A percentile compares a stretch with the other conserved stretches of the same genome.
phyloP scores from a whole-genome alignment of 768 basidiomycete species.

The Dictyophora rubrovolvata region DNA sequence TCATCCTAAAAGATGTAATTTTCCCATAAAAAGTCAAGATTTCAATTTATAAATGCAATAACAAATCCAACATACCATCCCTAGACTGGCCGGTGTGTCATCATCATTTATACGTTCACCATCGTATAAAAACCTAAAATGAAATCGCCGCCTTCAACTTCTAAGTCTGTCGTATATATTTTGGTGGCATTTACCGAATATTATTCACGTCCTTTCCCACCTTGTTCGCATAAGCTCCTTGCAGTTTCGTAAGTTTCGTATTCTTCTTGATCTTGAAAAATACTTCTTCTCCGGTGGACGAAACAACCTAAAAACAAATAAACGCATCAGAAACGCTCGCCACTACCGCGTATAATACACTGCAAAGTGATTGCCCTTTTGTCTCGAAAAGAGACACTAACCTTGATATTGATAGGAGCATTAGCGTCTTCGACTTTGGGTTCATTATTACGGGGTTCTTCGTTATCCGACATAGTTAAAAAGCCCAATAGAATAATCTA shows the following conservation, averaged over 20 bases:
- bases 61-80: slow-evolving; percentile 53
- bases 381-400: slow-evolving; percentile 21
- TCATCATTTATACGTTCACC: slow-evolving; percentile 78
- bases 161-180: background rate
- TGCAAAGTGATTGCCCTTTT: background rate
- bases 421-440: slow-evolving; percentile 48
- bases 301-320: slow-evolving; percentile 46
- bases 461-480: slow-evolving; percentile 44
- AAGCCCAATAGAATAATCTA: background rate
- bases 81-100: slow-evolving; percentile 75
- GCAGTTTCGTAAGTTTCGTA: slow-evolving; percentile 86
- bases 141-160: background rate
- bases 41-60: background rate
- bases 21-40: background rate
- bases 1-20: slow-evolving; percentile 22
- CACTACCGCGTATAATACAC: background rate
- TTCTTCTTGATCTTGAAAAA: slow-evolving; percentile 96
- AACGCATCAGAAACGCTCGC: slow-evolving; percentile 7
- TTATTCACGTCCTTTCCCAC: slow-evolving; percentile 82
- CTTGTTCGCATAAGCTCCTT: slow-evolving; percentile 85
- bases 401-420: slow-evolving; percentile 73
- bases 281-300: slow-evolving; percentile 72
- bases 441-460: slow-evolving; percentile 31
- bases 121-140: slow-evolving; percentile 78
- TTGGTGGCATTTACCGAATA: slow-evolving; percentile 58